Conservation (phyloP, 2,329 filamentous ascomycete species). For the Fusarium poae region DNA sequence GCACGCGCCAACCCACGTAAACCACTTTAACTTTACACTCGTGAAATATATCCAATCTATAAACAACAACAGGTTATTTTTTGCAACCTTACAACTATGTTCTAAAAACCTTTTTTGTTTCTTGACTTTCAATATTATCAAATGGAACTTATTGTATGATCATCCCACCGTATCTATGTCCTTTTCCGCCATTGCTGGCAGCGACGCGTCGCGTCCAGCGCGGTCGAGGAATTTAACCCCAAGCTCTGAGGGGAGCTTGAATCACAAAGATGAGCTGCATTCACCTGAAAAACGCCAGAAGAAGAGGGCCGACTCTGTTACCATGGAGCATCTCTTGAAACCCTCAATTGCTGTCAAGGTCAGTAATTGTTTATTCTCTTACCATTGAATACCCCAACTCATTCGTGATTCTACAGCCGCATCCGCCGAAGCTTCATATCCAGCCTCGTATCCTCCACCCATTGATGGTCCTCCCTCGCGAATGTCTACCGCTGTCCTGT, state of each 20-base stretch:
- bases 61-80: conserved; percentile 32
- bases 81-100: conserved; percentile 23
- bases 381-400: conserved; percentile 15
- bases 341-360: conserved; percentile 67
- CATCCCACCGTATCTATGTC: conserved; percentile 49
- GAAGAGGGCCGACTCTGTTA: conserved; percentile 54
- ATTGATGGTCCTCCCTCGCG: conserved; percentile 72
- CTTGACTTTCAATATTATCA: conserved; percentile 9
- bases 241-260: conserved; percentile 56
- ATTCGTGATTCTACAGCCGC: conserved; percentile 58
- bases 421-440: conserved; percentile 65
- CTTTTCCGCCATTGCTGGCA: conserved; percentile 51
- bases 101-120: conserved; percentile 15
- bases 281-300: conserved; percentile 52
- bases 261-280: conserved; percentile 51
- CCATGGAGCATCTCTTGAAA: conserved; percentile 67
- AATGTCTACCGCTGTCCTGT: conserved; percentile 70
- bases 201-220: conserved; percentile 65
- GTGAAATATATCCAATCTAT: conserved; percentile 10
- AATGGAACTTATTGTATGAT: conserved; percentile 41
- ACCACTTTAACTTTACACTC: conserved; percentile 42
- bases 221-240: conserved; percentile 58
- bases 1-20: conserved; percentile 11
- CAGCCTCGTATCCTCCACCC: conserved; percentile 70
- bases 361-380: conserved; percentile 24